phyloP scores from a whole-genome alignment of 2,329 filamentous ascomycete species.

The Trichophyton simii region DNA sequence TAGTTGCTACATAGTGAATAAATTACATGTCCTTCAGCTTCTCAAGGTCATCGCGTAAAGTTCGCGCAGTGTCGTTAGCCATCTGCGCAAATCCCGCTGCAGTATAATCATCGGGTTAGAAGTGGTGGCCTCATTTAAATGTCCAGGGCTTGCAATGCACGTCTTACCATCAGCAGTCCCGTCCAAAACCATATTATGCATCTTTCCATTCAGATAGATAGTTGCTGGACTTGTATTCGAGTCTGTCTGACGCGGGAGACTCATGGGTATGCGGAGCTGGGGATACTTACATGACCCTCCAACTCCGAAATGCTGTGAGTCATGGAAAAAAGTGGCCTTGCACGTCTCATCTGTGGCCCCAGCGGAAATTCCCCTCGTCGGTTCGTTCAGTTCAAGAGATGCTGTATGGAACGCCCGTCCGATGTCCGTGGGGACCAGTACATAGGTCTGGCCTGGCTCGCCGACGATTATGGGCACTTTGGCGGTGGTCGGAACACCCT shows the following conservation, averaged over 20 bases:
- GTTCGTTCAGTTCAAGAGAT: no score
- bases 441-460: conserved; percentile 16
- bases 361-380: no score
- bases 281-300: conserved; percentile 17
- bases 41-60: no score
- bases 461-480: conserved; percentile 17
- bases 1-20: no score
- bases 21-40: no score
- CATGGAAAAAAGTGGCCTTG: conserved; percentile 20
- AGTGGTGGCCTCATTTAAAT: no score
- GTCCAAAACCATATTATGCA: conserved; percentile 4
- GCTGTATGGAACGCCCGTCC: conserved; percentile 14
- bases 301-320: conserved; percentile 18
- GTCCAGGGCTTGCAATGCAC: no score
- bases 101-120: no score
- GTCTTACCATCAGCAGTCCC: no score
- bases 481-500: conserved; percentile 13
- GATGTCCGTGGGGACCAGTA: conserved; percentile 15
- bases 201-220: conserved; percentile 15
- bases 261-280: conserved; percentile 15
- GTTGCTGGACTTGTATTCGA: conserved; percentile 10
- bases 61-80: no score
- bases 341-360: conserved; percentile 13
- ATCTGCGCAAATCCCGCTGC: no score
- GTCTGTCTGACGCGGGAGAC: conserved; percentile 16